These are phyloP conservation scores for Plasmodium billcollinsi DNA, from an alignment of 169 alveolate species.

Conservation along the genomic window DNA sequence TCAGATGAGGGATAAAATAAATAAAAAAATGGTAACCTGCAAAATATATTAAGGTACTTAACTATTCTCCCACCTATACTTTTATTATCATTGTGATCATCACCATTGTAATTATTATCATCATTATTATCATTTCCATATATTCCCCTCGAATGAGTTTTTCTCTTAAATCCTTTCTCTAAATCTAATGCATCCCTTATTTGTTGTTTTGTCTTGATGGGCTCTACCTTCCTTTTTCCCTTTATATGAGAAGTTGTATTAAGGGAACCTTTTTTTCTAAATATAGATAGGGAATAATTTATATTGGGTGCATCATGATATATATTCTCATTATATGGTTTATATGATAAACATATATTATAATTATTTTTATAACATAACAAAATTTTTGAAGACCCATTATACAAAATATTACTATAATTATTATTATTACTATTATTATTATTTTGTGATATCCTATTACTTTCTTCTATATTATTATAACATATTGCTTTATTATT, in stretches of 20 bases:
- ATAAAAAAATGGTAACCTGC: too few relatives aligned
- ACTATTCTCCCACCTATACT: too few relatives aligned
- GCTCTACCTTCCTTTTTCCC: slow-evolving; percentile 5
- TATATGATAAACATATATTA: slow-evolving; percentile 57
- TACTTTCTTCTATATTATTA: neutral
- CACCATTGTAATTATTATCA: too few relatives aligned
- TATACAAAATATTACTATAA: slow-evolving; percentile 1
- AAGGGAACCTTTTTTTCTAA: slow-evolving; percentile 25
- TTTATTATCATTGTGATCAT: too few relatives aligned
- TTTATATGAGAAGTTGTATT: slow-evolving; percentile 9
- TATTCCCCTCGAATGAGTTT: neutral
- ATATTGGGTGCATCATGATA: slow-evolving; percentile 8
- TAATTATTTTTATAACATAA: slow-evolving; percentile 49
- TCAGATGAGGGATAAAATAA: too few relatives aligned
- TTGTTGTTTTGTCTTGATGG: neutral
- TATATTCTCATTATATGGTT: slow-evolving; percentile 18
- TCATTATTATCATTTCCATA: too few relatives aligned
- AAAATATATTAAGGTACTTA: too few relatives aligned
- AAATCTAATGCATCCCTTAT: neutral
- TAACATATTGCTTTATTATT: neutral
- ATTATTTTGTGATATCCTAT: neutral
- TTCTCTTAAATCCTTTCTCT: slow-evolving; percentile 10
- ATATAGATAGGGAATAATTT: slow-evolving; percentile 31
- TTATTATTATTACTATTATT: neutral
- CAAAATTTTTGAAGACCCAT: slow-evolving; percentile 17